Evolutionary conservation across 2,329 filamentous ascomycete species (phyloP).

Genomic region (Hymenoscyphus infarciens): DNA sequence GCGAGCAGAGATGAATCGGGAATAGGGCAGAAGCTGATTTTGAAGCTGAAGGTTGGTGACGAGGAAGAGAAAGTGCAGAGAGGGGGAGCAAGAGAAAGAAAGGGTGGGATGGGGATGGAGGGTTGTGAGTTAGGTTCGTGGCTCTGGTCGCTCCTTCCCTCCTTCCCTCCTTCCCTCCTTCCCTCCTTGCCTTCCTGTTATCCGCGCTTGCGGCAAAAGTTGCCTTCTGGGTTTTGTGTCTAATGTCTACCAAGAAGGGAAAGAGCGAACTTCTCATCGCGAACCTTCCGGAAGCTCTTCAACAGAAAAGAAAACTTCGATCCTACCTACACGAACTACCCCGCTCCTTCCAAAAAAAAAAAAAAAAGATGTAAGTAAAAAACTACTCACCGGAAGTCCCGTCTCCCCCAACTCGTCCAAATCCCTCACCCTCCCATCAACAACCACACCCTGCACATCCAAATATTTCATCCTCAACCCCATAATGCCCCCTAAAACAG

Average conservation of each 20-base stretch:
- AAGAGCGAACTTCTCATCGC: not conserved
- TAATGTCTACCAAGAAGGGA: not conserved
- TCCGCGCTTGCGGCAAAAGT: not conserved
- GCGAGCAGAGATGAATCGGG: too few species aligned
- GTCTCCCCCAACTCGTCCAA: conserved; percentile 54
- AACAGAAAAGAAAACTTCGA: too few species aligned
- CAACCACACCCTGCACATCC: conserved; percentile 58
- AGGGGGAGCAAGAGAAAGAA: not conserved
- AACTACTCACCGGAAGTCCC: conserved; percentile 49
- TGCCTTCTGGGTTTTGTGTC: too few species aligned
- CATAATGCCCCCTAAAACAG: conserved; percentile 74
- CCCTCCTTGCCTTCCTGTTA: too few species aligned
- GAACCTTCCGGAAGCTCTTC: too few species aligned
- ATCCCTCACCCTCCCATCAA: conserved; percentile 66
- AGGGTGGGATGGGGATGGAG: too few species aligned
- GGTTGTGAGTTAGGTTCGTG: too few species aligned
- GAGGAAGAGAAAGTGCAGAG: not conserved
- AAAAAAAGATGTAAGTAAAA: conserved; percentile 16
- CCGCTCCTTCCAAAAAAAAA: conserved; percentile 1
- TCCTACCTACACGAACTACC: not conserved
- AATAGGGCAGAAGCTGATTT: not conserved
- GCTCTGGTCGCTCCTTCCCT: too few species aligned
- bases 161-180: too few species aligned
- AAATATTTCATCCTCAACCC: conserved; percentile 63
- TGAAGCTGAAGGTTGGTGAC: not conserved